Conservation (phyloP, 148 eudicot genomes). For the Chenopodium berlandieri region DNA sequence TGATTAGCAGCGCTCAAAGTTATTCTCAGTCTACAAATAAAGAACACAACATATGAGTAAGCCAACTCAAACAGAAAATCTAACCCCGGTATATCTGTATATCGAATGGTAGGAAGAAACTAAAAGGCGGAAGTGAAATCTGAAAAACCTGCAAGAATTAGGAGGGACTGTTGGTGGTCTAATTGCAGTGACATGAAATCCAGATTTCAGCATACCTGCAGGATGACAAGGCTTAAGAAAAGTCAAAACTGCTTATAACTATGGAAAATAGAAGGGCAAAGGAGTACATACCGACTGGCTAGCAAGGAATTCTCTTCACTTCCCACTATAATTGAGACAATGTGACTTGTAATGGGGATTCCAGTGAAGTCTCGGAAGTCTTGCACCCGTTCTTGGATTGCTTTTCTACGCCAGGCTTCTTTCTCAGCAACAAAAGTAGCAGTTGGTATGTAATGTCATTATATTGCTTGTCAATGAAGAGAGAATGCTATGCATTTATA, state of each 20-base stretch:
- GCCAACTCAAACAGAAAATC: not conserved
- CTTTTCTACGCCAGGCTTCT: slow-evolving; percentile 85
- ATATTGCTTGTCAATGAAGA: slow-evolving; percentile 20
- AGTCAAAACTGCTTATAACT: slow-evolving; percentile 2
- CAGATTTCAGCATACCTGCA: slow-evolving; percentile 72
- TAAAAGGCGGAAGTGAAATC: not conserved
- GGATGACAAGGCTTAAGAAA: slow-evolving; percentile 19
- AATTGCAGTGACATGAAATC: slow-evolving; percentile 93
- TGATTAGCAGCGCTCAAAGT: slow-evolving; percentile 83
- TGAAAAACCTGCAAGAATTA: slow-evolving; percentile 86
- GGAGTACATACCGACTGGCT: slow-evolving; percentile 67
- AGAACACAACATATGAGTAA: not conserved
- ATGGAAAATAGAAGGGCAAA: not conserved
- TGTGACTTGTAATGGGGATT: slow-evolving; percentile 73
- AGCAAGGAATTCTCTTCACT: slow-evolving; percentile 77
- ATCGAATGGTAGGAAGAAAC: not conserved
- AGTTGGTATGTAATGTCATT: slow-evolving; percentile 45
- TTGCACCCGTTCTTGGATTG: slow-evolving; percentile 69
- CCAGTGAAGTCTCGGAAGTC: slow-evolving; percentile 80
- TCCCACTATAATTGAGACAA: slow-evolving; percentile 82
- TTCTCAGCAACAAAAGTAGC: slow-evolving; percentile 75
- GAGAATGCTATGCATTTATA: not conserved
- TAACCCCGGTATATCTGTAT: not conserved
- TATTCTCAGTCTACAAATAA: slow-evolving; percentile 57
- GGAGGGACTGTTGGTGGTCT: slow-evolving; percentile 97